Evolutionary conservation across 352 stramenopile genomes (phyloP).

Genomic region (Globisporangium nodosum): DNA sequence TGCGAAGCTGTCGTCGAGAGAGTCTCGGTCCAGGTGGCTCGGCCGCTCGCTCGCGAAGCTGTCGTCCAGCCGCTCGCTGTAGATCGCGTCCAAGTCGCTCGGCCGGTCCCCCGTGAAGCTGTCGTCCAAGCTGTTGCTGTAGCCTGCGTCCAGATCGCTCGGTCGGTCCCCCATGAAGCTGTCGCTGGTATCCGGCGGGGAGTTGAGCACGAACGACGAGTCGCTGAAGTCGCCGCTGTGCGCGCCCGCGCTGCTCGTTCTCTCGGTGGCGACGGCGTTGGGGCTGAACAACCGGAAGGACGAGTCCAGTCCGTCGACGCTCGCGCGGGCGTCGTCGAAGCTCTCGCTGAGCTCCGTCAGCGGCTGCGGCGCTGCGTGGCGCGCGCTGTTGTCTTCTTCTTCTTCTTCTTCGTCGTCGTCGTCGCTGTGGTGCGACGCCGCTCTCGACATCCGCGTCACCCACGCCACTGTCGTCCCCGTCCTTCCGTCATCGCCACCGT

Average conservation of each 20-base stretch:
- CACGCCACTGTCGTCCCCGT: not conserved
- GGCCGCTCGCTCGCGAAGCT: constrained; percentile 3
- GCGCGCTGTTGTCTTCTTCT: not conserved
- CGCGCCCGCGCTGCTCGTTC: not conserved
- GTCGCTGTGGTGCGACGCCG: constrained; percentile 1
- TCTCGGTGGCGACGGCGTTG: not conserved
- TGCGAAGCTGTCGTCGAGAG: constrained; percentile 7
- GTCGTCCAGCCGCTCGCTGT: not conserved
- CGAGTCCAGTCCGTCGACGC: constrained; percentile 4
- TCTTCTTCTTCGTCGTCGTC: not conserved
- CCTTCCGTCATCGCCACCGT: not conserved
- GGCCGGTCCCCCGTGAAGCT: constrained; percentile 4
- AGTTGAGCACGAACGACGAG: constrained; percentile 9
- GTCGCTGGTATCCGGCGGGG: not conserved
- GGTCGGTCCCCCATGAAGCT: constrained; percentile 4
- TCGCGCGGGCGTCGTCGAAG: not conserved
- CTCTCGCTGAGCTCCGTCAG: constrained; percentile 5
- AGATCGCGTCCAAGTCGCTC: not conserved
- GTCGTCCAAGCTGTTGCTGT: constrained; percentile 7
- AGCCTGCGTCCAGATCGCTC: not conserved
- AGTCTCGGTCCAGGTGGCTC: not conserved
- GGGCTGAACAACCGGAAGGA: constrained; percentile 7
- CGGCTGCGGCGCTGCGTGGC: not conserved
- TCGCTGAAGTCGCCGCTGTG: constrained; percentile 5
- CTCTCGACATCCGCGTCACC: constrained; percentile 1